These are phyloP conservation scores for Penicillium verrucosum DNA, from an alignment of 2,329 filamentous ascomycete species.

Conservation along the genomic window DNA sequence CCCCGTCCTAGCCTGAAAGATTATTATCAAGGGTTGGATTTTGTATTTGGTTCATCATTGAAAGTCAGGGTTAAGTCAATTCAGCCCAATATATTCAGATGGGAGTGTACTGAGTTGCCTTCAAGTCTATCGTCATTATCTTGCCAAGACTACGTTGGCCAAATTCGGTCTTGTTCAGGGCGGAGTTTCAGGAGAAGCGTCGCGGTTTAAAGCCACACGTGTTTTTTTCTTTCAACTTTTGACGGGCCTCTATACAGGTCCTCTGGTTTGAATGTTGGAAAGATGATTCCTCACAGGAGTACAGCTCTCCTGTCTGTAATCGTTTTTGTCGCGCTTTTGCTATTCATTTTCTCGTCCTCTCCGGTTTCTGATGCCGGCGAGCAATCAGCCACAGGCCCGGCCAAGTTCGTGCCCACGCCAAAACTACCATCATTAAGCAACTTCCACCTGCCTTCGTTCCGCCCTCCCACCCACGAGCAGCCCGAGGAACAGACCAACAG, in stretches of 20 bases:
- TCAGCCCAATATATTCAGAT: not conserved
- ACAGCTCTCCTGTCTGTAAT: slow-evolving; percentile 43
- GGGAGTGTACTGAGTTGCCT: not conserved
- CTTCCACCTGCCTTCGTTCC: slow-evolving; percentile 61
- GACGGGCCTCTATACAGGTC: slow-evolving; percentile 2
- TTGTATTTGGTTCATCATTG: slow-evolving; percentile 1
- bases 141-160: slow-evolving; percentile 9
- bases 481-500: slow-evolving; percentile 72
- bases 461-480: slow-evolving; percentile 66
- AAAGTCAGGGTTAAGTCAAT: not conserved
- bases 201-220: not conserved
- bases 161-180: slow-evolving; percentile 15
- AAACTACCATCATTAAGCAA: slow-evolving; percentile 53
- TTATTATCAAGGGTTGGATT: not conserved
- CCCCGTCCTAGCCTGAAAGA: not conserved
- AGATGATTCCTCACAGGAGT: slow-evolving; percentile 42
- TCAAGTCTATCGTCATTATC: not conserved
- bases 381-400: slow-evolving; percentile 24
- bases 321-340: slow-evolving; percentile 42
- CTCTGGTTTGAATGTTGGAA: slow-evolving; percentile 12
- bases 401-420: slow-evolving; percentile 35
- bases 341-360: slow-evolving; percentile 46
- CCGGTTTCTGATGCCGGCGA: slow-evolving; percentile 28
- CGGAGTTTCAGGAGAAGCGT: slow-evolving; percentile 8
- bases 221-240: not conserved